These are phyloP conservation scores for Penicillium roqueforti DNA, from an alignment of 495 filamentous ascomycete species.

Conservation along the genomic window DNA sequence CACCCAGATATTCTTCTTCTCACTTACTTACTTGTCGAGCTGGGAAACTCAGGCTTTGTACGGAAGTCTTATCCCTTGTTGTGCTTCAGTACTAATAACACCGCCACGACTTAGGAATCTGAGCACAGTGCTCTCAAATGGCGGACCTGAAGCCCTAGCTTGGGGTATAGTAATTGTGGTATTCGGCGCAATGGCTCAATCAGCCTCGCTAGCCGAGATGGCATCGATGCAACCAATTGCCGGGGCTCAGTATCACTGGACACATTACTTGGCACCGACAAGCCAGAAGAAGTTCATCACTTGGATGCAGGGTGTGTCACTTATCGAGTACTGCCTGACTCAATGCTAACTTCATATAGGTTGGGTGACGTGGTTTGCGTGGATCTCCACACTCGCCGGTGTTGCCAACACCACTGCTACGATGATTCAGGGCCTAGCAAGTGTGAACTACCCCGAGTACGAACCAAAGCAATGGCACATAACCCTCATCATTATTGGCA, in stretches of 20 bases:
- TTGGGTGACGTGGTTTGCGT: constrained; percentile 14
- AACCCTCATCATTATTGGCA: constrained; percentile 16
- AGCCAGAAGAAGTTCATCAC: constrained; percentile 26
- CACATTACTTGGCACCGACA: constrained; percentile 26
- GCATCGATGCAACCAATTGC: constrained; percentile 28
- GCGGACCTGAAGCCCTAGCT: constrained; percentile 14
- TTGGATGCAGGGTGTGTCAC: constrained; percentile 29
- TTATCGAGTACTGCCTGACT: neutral
- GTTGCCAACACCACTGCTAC: constrained; percentile 22
- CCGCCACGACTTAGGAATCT: constrained; percentile 3
- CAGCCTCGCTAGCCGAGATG: constrained; percentile 31
- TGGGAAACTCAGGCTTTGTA: constrained; percentile 20
- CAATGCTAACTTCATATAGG: neutral
- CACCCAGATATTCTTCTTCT: constrained; percentile 20
- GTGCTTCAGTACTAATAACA: neutral
- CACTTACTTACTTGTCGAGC: constrained; percentile 20
- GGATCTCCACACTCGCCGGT: constrained; percentile 15
- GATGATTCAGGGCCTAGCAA: constrained; percentile 38
- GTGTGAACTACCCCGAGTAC: constrained; percentile 32
- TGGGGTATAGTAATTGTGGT: constrained; percentile 21
- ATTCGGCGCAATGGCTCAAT: constrained; percentile 18
- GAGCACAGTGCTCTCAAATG: constrained; percentile 15
- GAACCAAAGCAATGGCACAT: constrained; percentile 18
- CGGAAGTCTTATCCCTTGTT: neutral
- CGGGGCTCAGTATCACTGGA: constrained; percentile 39